Base-by-base conservation (phyloP, 495 filamentous ascomycete genomes). In the Acidiella bohemica region DNA sequence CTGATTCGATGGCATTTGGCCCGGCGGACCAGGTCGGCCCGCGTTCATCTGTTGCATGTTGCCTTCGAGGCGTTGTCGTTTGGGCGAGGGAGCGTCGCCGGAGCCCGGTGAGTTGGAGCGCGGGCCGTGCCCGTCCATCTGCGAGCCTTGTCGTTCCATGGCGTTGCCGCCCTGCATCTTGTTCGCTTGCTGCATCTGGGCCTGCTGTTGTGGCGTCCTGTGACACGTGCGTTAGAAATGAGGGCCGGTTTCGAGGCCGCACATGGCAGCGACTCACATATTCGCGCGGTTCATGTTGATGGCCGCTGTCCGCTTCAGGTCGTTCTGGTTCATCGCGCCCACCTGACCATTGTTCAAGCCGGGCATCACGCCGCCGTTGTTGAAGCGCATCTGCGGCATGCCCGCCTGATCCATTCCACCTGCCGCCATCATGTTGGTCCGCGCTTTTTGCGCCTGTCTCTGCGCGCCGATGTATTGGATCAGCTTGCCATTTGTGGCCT, bases 31-130 rank as follows among this genome's bases (percentile, higher is more conserved):
- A 37, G 41, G 47, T 26, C 47, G 47, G 18, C 13, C 85, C 26
- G 74, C 78, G 59, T 80, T 78, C 67, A 93, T 80, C 34, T 73
- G 75, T 50, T 78, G 80, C 41, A 76, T 75, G 52, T 81, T 82
- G 47, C 72, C 72, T 43, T 94, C 90, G 27, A 95, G 69, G 26
- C 88, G 83, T n/a, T 77, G 80, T 53, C 90, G 70, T 64, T 97
- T 97, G 39, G 90, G 88, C 17, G 90, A 95, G 5, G 85, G 81
- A 21, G 84, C 84, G 53, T 93, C 93, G 29, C 94, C 88, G 20
- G 73, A 53, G 84, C 85, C 25, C 84, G 94, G 45, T 80, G 80
- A 19, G 84, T 78, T 31, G 82, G 75, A 53, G 80, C 71, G 44
- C 72, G 77, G 36, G 11, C 76, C 79, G 60, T 79, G 83, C 62